phyloP scores from a whole-genome alignment of 345 rosid species.

The Brassica juncea region DNA sequence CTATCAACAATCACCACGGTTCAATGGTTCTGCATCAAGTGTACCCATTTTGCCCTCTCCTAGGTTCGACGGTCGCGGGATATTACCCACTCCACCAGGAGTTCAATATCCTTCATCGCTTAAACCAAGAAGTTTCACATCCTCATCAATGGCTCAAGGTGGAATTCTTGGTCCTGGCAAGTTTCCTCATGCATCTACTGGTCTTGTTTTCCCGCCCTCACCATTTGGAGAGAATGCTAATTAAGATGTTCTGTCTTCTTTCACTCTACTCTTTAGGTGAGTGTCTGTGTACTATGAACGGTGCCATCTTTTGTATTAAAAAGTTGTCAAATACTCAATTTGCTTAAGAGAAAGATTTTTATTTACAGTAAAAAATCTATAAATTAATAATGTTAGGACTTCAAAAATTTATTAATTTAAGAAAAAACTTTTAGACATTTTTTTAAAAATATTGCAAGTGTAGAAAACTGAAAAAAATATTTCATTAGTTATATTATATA shows the following conservation, averaged over 20 bases:
- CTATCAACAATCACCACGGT: slow-evolving; percentile 39
- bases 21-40: slow-evolving; percentile 48
- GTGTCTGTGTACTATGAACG: background rate
- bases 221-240: background rate
- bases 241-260: background rate
- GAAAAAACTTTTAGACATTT: too few species aligned
- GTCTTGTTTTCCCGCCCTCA: background rate
- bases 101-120: slow-evolving; percentile 54
- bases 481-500: too few species aligned
- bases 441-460: too few species aligned
- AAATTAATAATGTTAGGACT: too few species aligned
- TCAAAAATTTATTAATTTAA: too few species aligned
- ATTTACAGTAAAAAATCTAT: too few species aligned
- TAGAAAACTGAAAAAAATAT: too few species aligned
- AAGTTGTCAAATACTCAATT: background rate
- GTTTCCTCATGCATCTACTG: slow-evolving; percentile 40
- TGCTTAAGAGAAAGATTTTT: background rate
- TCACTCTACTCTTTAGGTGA: background rate
- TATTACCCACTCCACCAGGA: slow-evolving; percentile 59
- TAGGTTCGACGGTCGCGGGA: slow-evolving; percentile 43
- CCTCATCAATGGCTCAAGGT: slow-evolving; percentile 57
- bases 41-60: slow-evolving; percentile 48
- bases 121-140: slow-evolving; percentile 47
- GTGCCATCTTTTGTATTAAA: background rate
- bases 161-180: slow-evolving; percentile 81